Evolutionary conservation across 2,329 filamentous ascomycete genomes (phyloP).

Genomic region (Arthroderma uncinatum): DNA sequence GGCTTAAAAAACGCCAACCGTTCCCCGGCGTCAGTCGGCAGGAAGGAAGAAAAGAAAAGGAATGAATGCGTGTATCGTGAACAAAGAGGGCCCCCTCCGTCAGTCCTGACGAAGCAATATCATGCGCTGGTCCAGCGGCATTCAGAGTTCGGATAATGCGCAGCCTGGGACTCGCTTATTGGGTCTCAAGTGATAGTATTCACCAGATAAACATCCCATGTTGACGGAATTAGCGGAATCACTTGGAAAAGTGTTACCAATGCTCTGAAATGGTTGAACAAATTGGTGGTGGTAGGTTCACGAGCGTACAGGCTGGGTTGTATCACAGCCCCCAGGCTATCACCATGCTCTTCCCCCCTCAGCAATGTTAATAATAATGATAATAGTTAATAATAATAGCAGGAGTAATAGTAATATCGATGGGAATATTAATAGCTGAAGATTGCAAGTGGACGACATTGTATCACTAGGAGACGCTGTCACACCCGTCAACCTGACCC

Average conservation of each 20-base stretch:
- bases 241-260: not conserved
- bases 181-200: not conserved
- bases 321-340: not conserved
- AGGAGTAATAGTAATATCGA: not conserved
- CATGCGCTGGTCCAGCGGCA: not conserved
- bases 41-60: not conserved
- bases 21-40: not conserved
- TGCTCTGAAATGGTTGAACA: not conserved
- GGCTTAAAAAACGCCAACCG: slow-evolving; percentile 2
- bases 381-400: not conserved
- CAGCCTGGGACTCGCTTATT: not conserved
- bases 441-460: not conserved
- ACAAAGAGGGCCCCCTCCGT: not conserved
- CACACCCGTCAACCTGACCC: not conserved
- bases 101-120: not conserved
- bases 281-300: not conserved
- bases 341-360: not conserved
- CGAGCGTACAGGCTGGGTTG: not conserved
- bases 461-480: not conserved
- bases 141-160: not conserved
- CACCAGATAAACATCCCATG: not conserved
- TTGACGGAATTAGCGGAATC: not conserved
- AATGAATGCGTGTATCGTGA: not conserved
- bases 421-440: not conserved
- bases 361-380: not conserved